phyloP scores from a whole-genome alignment of 495 filamentous ascomycete genomes.

The Neurospora tetraspora region DNA sequence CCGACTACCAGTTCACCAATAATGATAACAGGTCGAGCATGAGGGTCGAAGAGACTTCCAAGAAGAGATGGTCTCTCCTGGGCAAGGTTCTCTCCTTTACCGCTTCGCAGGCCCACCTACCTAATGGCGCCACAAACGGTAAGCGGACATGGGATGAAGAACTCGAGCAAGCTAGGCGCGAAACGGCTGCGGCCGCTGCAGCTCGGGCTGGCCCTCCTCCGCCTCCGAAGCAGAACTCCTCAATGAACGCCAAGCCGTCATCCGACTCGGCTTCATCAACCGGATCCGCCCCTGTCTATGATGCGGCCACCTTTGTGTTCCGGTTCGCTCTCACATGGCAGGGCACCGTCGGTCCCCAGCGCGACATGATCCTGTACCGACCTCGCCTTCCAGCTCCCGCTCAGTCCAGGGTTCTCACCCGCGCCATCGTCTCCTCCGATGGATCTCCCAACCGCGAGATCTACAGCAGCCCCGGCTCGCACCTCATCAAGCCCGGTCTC shows the following conservation, averaged over 20 bases:
- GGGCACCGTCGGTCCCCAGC: conserved; percentile 15
- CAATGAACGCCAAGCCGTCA: conserved; percentile 13
- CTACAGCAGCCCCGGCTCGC: conserved; percentile 26
- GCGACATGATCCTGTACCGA: conserved; percentile 45
- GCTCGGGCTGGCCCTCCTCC: conserved; percentile 16
- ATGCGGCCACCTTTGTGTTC: conserved; percentile 34
- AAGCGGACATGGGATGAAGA: conserved; percentile 30
- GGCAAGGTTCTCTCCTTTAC: conserved; percentile 55
- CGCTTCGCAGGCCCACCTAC: conserved; percentile 12
- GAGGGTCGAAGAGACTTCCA: conserved; percentile 20
- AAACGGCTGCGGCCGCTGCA: conserved; percentile 26
- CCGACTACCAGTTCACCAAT: conserved; percentile 5
- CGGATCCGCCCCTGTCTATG: conserved; percentile 33
- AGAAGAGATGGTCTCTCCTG: conserved; percentile 60
- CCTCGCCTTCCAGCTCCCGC: conserved; percentile 71
- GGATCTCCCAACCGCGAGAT: background rate
- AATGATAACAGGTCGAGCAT: conserved; percentile 2
- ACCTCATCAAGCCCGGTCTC: conserved; percentile 25
- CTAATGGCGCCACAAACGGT: background rate
- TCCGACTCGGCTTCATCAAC: conserved; percentile 32
- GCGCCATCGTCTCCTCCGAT: conserved; percentile 2
- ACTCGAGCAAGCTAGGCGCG: conserved; percentile 32
- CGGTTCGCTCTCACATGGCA: conserved; percentile 33
- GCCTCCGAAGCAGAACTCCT: conserved; percentile 19
- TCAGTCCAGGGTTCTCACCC: conserved; percentile 42